Conservation (phyloP, 2,329 filamentous ascomycete species). For the Capronia americana region DNA sequence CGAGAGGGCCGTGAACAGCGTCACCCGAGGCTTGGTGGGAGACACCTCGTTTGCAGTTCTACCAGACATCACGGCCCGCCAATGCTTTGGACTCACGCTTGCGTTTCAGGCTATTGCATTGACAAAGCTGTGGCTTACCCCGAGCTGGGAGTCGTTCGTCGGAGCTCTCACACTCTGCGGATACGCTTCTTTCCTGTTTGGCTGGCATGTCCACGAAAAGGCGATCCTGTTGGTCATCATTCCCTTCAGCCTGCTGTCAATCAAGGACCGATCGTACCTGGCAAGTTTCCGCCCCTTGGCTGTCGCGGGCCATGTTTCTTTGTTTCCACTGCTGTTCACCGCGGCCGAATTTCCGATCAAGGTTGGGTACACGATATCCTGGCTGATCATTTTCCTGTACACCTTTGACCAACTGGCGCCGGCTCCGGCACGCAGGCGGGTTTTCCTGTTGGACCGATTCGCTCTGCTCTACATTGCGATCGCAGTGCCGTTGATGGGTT, state of each 20-base stretch:
- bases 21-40: slow-evolving; percentile 90
- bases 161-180: slow-evolving; percentile 90
- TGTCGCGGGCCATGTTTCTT: slow-evolving; percentile 90
- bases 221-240: slow-evolving; percentile 93
- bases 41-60: slow-evolving; percentile 94
- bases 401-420: slow-evolving; percentile 87
- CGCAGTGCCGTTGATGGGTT: slow-evolving; percentile 85
- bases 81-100: slow-evolving; percentile 83
- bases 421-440: slow-evolving; percentile 76
- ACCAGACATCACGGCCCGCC: slow-evolving; percentile 79
- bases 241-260: slow-evolving; percentile 89
- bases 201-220: slow-evolving; percentile 99
- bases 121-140: slow-evolving; percentile 78
- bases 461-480: slow-evolving; percentile 87
- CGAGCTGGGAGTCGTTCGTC: slow-evolving; percentile 88
- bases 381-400: slow-evolving; percentile 85
- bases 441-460: slow-evolving; percentile 91
- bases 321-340: slow-evolving; percentile 93
- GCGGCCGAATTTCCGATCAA: slow-evolving; percentile 93
- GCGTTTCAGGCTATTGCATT: slow-evolving; percentile 80
- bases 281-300: slow-evolving; percentile 90
- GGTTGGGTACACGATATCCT: slow-evolving; percentile 88
- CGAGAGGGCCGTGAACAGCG: slow-evolving; percentile 77
- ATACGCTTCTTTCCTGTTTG: slow-evolving; percentile 95
- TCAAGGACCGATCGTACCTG: slow-evolving; percentile 87